Conservation (phyloP, 192 early-diverging fungal species). For the Backusella liffmaniae region DNA sequence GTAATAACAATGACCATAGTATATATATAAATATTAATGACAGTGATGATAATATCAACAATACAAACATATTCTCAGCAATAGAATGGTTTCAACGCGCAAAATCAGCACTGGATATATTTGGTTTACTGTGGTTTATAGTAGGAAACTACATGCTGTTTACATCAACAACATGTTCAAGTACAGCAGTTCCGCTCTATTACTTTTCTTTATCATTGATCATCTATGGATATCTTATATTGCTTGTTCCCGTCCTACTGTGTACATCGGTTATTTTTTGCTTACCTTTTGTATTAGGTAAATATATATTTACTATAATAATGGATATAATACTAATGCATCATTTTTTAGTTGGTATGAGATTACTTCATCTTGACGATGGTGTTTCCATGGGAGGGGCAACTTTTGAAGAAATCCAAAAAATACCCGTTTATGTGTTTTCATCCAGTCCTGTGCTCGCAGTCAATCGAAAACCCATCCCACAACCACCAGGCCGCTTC, state of each 20-base stretch:
- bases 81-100: slow-evolving; percentile 16
- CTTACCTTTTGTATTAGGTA: slow-evolving; percentile 53
- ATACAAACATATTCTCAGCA: neutral
- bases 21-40: neutral
- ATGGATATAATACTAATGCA: too few species aligned
- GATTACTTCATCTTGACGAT: slow-evolving; percentile 51
- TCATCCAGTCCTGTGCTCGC: neutral
- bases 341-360: slow-evolving; percentile 46
- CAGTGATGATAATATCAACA: neutral
- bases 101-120: slow-evolving; percentile 54
- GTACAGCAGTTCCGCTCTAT: slow-evolving; percentile 57
- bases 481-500: neutral
- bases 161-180: slow-evolving; percentile 40
- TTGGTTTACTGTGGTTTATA: slow-evolving; percentile 60
- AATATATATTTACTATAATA: neutral
- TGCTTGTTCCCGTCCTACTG: slow-evolving; percentile 58
- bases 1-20: neutral
- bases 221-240: slow-evolving; percentile 63
- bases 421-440: slow-evolving; percentile 67
- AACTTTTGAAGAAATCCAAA: slow-evolving; percentile 61
- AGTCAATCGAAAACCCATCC: neutral
- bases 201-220: slow-evolving; percentile 61
- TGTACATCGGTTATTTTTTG: slow-evolving; percentile 62
- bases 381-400: slow-evolving; percentile 64
- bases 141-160: slow-evolving; percentile 72